Evolutionary conservation across 306 rosid species (phyloP), one percentile per base, ranked within the genome.

Genomic region (Trichosanthes truncata): DNA sequence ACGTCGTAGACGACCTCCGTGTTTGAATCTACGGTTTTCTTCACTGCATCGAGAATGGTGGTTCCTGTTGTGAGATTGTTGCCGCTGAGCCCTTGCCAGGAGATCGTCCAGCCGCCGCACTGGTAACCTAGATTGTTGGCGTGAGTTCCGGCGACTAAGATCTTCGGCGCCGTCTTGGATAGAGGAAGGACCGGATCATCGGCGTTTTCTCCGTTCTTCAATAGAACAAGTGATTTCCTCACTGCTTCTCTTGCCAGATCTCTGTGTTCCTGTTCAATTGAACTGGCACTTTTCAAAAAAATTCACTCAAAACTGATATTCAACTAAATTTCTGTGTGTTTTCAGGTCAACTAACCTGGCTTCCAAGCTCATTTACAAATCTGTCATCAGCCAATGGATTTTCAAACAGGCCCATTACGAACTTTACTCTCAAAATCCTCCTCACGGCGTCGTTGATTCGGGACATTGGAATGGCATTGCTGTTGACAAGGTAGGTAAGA

Each of bases 401-500:
- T 63, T 86, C 87, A 35, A 86, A 86, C 15, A 86, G 49, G 7
- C 83, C 87, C 87, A 86, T 83, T 10, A 48, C 26, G 25, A 86
- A 86, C 79, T 83, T 81, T 6, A 86, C 85, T 31, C 85, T 29
- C 74, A 86, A 68, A 52, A 86, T 83, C 60, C 89, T 74, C 38
- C 40, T 21, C 9, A 86, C 89, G 7, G 89, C 87, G 63, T 86
- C 89, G 29, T 86, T 77, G 36, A 86, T 86, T 67, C 87, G 52
- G 73, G 80, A 79, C 80, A 83, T 79, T 17, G 83, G 87, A 76
- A 86, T 79, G 29, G 51, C 40, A 17, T 74, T 76, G 2, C 41
- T 57, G 21, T 78, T 69, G 29, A 83, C 85, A 40, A 61, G 85
- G 45, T 15, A 17, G 29, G 83, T 81, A 25, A 86, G 74, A 46